Evolutionary conservation across 2,329 filamentous ascomycete species (phyloP), one percentile per base, ranked within the genome.

Genomic region (Talaromyces funiculosus): DNA sequence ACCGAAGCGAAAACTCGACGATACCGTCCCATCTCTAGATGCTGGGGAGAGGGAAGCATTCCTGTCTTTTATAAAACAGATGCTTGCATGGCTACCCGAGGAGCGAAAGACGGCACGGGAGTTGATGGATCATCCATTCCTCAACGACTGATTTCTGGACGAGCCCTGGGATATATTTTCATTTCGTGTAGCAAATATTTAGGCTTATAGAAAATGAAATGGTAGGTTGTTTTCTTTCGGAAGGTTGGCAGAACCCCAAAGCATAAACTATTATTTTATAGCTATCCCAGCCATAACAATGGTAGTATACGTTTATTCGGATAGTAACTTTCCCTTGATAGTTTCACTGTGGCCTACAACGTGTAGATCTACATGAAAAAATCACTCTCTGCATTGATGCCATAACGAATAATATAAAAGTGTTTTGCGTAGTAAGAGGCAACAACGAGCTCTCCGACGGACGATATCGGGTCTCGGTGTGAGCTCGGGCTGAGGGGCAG

Each of bases 81-180:
- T 75, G 73, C 67, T 76, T 18, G 61, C 59, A 12, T 76, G 72
- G 73, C 43, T 67, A 4, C 72, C 73, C 1, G 68, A 72, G 47
- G 64, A 75, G 54, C 69, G 73, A 42, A 71, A 69, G 55, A 74
- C 70, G n/a, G 74, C 73, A 29, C 66, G 66, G 18, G 71, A 76
- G 57, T 56, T 76, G 31, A 68, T 72, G 24, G 66, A 73, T 3
- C 70, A 76, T 66, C 71, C 57, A 67, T 76, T 60, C 75, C 76
- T 62, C 29, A 53, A 65, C 37, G 16, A 38, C 8, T 38, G 37
- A 38, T 38, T 38, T n/a, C n/a, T n/a, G n/a, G n/a, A n/a, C n/a
- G n/a, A n/a, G n/a, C n/a, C n/a, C n/a, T n/a, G n/a, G n/a, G n/a
- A n/a, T n/a, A n/a, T n/a, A n/a, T n/a, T n/a, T n/a, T n/a, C n/a